Evolutionary conservation across 2,329 filamentous ascomycete genomes (phyloP).

Genomic region (Penicillium sp.): DNA sequence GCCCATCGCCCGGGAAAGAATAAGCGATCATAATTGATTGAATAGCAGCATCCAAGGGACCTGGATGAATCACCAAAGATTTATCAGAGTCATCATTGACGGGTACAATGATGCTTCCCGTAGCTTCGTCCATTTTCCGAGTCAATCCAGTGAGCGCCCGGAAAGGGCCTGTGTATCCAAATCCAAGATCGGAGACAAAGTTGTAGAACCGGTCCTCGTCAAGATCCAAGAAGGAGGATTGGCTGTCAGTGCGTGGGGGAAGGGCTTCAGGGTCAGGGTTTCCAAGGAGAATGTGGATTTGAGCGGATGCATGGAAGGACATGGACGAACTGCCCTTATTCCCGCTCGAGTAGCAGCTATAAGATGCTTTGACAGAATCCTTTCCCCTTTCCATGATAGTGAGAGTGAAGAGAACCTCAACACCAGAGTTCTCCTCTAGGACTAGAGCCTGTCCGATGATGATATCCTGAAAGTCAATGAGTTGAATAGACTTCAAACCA

Average conservation of each 20-base stretch:
- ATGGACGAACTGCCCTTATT: conserved; percentile 26
- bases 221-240: conserved; percentile 22
- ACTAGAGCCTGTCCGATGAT: conserved; percentile 35
- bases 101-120: conserved; percentile 27
- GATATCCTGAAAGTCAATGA: conserved; percentile 35
- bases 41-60: conserved; percentile 27
- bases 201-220: conserved; percentile 36
- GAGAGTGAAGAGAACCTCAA: conserved; percentile 33
- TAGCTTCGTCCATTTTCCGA: conserved; percentile 31
- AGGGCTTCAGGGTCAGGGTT: conserved; percentile 16
- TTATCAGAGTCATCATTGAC: background rate
- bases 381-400: conserved; percentile 17
- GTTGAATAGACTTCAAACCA: conserved; percentile 22
- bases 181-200: conserved; percentile 33
- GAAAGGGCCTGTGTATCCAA: conserved; percentile 36
- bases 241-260: conserved; percentile 5
- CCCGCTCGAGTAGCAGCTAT: conserved; percentile 29
- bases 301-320: conserved; percentile 27
- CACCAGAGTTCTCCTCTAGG: conserved; percentile 32
- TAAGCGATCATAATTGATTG: conserved; percentile 34
- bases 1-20: conserved; percentile 31
- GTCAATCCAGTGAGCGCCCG: conserved; percentile 23
- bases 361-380: conserved; percentile 17
- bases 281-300: conserved; percentile 21
- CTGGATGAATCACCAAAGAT: conserved; percentile 25